These are phyloP conservation scores for Solanum commersonii DNA, from an alignment of 257 asterid species.

Conservation along the genomic window DNA sequence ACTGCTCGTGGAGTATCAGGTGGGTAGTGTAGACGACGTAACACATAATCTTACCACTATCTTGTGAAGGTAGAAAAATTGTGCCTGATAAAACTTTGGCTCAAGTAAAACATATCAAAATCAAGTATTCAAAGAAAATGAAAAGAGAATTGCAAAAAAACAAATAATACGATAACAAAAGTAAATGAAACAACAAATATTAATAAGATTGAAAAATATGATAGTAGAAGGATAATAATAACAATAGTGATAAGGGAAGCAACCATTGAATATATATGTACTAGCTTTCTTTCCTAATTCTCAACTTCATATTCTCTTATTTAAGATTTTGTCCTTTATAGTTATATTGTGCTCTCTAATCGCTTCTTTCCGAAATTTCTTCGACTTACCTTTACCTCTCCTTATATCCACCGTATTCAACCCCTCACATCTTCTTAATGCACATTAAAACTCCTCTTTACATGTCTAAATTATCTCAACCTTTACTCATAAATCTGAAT, in stretches of 20 bases:
- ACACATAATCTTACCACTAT: too few relatives aligned
- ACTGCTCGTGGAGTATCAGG: not conserved
- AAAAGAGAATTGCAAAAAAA: not conserved
- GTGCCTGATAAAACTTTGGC: not conserved
- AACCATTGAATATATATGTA: not conserved
- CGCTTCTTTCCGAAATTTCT: fast-evolving
- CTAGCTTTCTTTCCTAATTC: not conserved
- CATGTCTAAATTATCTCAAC: not conserved
- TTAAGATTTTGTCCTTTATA: too few relatives aligned
- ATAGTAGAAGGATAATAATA: not conserved
- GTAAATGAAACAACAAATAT: not conserved
- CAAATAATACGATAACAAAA: not conserved
- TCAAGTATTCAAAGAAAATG: not conserved
- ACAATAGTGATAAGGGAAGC: not conserved
- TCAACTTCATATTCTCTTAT: not conserved
- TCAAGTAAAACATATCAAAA: not conserved
- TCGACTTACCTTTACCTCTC: not conserved
- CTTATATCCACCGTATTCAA: not conserved
- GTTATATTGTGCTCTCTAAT: not conserved
- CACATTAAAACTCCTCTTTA: not conserved
- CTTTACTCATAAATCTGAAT: not conserved
- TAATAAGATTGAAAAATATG: not conserved
- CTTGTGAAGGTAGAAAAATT: not conserved
- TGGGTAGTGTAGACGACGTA: too few relatives aligned
- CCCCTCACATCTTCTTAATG: not conserved